Evolutionary conservation across 1,139 yeast genomes (phyloP).

Genomic region (Tardiomyces digboiensis): DNA sequence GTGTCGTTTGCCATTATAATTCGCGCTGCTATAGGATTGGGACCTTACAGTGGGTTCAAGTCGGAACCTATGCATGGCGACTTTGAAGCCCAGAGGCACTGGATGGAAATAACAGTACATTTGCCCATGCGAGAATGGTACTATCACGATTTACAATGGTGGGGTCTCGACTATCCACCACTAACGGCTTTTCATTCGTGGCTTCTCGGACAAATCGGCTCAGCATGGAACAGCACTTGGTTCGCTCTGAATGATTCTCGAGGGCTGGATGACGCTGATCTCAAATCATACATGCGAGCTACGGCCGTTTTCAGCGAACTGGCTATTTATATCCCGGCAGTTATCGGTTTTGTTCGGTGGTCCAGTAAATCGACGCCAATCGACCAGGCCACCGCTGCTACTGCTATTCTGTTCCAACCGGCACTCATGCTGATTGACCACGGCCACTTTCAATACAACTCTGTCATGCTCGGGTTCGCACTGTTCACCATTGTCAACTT

Average conservation of each 20-base stretch:
- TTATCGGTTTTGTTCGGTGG: slow-evolving; percentile 52
- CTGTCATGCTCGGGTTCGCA: slow-evolving; percentile 87
- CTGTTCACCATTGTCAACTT: slow-evolving; percentile 59
- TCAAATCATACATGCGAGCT: slow-evolving; percentile 78
- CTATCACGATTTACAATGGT: slow-evolving; percentile 76
- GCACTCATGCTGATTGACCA: slow-evolving; percentile 80
- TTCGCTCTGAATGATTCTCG: slow-evolving; percentile 63
- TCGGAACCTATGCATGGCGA: slow-evolving; percentile 84
- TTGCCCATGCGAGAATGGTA: slow-evolving; percentile 79
- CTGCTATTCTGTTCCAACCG: slow-evolving; percentile 71
- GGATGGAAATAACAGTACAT: slow-evolving; percentile 87
- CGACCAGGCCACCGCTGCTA: slow-evolving; percentile 46
- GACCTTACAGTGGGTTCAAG: slow-evolving; percentile 61
- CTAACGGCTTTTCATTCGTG: slow-evolving; percentile 91
- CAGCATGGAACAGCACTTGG: slow-evolving; percentile 52
- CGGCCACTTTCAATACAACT: slow-evolving; percentile 94
- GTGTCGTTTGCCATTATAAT: slow-evolving; percentile 68
- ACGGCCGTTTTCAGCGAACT: slow-evolving; percentile 73
- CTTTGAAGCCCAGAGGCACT: slow-evolving; percentile 96
- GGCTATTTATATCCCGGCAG: slow-evolving; percentile 69
- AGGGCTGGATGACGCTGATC: slow-evolving; percentile 56
- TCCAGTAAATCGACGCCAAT: slow-evolving; percentile 41
- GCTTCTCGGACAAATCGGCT: slow-evolving; percentile 66
- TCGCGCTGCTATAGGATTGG: slow-evolving; percentile 81
- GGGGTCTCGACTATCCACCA: slow-evolving; percentile 99